Evolutionary conservation across 2,329 filamentous ascomycete genomes (phyloP).

Genomic region (Neopestalotiopsis rosae): DNA sequence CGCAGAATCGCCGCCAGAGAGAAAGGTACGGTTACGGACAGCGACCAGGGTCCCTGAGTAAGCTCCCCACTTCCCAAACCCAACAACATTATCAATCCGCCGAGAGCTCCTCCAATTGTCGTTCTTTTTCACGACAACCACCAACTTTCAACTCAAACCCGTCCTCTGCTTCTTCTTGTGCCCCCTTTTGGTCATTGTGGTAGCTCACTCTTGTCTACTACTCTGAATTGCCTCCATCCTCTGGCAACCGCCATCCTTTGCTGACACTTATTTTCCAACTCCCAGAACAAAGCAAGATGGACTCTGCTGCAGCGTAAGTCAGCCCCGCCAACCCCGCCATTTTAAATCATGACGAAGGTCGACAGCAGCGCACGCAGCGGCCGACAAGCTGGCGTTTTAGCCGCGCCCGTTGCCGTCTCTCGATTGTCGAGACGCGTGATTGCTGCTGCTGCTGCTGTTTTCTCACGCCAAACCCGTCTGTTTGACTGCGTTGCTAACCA

Average conservation of each 20-base stretch:
- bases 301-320: slow-evolving; percentile 38
- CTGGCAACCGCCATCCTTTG: slow-evolving; percentile 19
- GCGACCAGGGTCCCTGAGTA: slow-evolving; percentile 13
- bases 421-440: background rate
- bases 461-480: slow-evolving; percentile 38
- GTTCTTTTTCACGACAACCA: background rate
- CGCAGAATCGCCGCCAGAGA: background rate
- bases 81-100: slow-evolving; percentile 16
- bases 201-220: slow-evolving; percentile 1
- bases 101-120: slow-evolving; percentile 17
- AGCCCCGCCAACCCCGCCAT: slow-evolving; percentile 39
- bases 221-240: background rate
- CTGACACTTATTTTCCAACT: slow-evolving; percentile 15
- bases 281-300: slow-evolving; percentile 31
- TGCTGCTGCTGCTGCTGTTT: slow-evolving; percentile 20
- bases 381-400: slow-evolving; percentile 15
- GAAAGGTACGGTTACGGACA: background rate
- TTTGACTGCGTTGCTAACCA: slow-evolving; percentile 12
- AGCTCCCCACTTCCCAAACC: slow-evolving; percentile 17
- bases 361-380: background rate
- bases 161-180: background rate
- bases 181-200: background rate
- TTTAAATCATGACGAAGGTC: slow-evolving; percentile 26
- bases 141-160: slow-evolving; percentile 3
- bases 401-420: background rate